Conservation (phyloP, 306 rosid genomes). For the Vigna trinervia region DNA sequence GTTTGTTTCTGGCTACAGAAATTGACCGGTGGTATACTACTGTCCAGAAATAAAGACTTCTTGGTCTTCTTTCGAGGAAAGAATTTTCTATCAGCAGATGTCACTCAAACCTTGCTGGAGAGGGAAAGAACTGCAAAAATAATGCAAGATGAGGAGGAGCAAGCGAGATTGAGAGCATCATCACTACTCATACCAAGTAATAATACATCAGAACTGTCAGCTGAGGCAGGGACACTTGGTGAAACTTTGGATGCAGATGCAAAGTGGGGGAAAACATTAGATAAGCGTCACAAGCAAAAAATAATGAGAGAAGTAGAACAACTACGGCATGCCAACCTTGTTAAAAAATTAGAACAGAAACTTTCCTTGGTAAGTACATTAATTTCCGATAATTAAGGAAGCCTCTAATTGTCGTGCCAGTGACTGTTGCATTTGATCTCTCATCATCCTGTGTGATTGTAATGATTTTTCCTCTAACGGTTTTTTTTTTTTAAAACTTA, state of each 20-base stretch:
- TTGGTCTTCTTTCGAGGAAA: slow-evolving; percentile 92
- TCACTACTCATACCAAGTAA: slow-evolving; percentile 59
- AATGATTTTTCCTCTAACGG: slow-evolving; percentile 1
- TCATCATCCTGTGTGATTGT: slow-evolving; percentile 4
- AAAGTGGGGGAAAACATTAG: slow-evolving; percentile 87
- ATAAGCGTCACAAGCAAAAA: slow-evolving; percentile 62
- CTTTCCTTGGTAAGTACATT: slow-evolving; percentile 76
- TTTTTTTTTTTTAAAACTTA: slow-evolving; percentile 19
- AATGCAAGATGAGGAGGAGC: slow-evolving; percentile 94
- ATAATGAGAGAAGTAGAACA: slow-evolving; percentile 72
- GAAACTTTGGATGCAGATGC: slow-evolving; percentile 95
- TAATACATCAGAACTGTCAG: slow-evolving; percentile 55
- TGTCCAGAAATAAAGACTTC: slow-evolving; percentile 94
- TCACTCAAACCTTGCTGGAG: slow-evolving; percentile 78
- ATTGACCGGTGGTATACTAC: slow-evolving; percentile 88
- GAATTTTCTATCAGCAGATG: slow-evolving; percentile 80
- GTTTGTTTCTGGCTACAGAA: slow-evolving; percentile 59
- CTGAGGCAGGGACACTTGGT: slow-evolving; percentile 83
- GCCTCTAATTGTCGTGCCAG: slow-evolving; percentile 31
- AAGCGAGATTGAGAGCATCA: slow-evolving; percentile 87
- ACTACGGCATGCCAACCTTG: slow-evolving; percentile 65
- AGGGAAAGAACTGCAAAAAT: slow-evolving; percentile 80
- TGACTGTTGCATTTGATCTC: slow-evolving; percentile 22
- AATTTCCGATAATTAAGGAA: slow-evolving; percentile 29
- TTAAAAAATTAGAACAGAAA: slow-evolving; percentile 74